Evolutionary conservation across 2,329 filamentous ascomycete species (phyloP), one percentile per base, ranked within the genome.

Genomic region (Cercospora janseana): DNA sequence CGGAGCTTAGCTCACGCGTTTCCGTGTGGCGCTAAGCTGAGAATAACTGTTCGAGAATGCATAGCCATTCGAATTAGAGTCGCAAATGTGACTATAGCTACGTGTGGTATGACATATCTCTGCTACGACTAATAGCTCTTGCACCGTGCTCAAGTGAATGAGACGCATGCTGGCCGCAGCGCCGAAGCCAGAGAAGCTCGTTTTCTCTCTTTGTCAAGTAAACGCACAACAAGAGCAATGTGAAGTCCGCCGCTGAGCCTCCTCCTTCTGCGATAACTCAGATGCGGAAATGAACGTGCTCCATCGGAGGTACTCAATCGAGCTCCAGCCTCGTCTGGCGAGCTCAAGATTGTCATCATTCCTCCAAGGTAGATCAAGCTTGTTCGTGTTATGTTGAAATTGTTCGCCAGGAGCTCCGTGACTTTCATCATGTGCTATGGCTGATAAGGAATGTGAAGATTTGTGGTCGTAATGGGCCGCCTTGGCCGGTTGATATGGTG

Each of bases 271-370:
- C 32, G 28, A 28, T 6, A 26, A 46, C 41, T 38, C 45, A 35
- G 34, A 12, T 42, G 46, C 43, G 27, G 24, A 45, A 38, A 46
- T 38, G 34, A 38, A 31, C 21, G 49, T 40, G 52, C 51, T 48
- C 57, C 35, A 45, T 44, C 42, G 46, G 41, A 49, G 51, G 45
- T 42, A 60, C 62, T 65, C 62, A 56, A 63, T 65, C 61, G 58
- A 62, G 54, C 61, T 60, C 48, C 51, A 60, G 53, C 53, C 37
- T 47, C 42, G 18, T 40, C 49, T 41, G 54, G 59, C 56, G 61
- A 65, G 61, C 62, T 65, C 61, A 59, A 63, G 61, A 64, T 59
- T 58, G 59, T 65, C 62, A 63, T 65, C 62, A 55, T 60, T 56
- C 44, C 53, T 60, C 56, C 34, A 46, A 42, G 32, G 20, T 18